Evolutionary conservation across 805 yeast genomes (phyloP).

Genomic region (Candida bentonensis): DNA sequence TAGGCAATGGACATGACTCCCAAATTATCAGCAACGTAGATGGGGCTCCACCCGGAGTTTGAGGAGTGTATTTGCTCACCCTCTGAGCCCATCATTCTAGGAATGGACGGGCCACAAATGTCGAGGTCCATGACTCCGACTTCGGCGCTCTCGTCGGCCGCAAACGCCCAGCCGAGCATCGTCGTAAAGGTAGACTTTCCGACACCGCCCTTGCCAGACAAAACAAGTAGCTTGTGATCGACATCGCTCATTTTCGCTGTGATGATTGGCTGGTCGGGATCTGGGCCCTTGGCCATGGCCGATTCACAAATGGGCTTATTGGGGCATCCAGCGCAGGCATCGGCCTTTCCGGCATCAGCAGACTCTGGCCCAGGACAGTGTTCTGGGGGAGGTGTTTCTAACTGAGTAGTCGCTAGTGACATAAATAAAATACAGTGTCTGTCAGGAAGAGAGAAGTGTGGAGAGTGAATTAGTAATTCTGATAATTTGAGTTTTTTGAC

Average conservation of each 20-base stretch:
- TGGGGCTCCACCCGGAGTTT: constrained; percentile 92
- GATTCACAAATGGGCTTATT: constrained; percentile 83
- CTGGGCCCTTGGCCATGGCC: constrained; percentile 67
- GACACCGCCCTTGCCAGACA: constrained; percentile 66
- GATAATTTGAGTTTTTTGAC: no score
- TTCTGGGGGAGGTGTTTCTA: constrained; percentile 69
- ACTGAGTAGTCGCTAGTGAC: no score
- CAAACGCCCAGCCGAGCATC: constrained; percentile 93
- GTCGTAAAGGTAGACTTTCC: constrained; percentile 95
- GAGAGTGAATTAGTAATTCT: no score
- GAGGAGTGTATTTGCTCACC: constrained; percentile 81
- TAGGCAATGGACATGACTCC: constrained; percentile 94
- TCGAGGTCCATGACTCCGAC: constrained; percentile 96
- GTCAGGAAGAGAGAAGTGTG: no score
- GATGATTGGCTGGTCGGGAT: constrained; percentile 76
- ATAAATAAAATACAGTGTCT: no score
- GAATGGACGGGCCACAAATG: constrained; percentile 95
- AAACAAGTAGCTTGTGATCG: constrained; percentile 65
- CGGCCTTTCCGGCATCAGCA: constrained; percentile 84
- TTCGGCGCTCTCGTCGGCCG: constrained; percentile 59
- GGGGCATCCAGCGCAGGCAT: constrained; percentile 91
- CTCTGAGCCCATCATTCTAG: constrained; percentile 84
- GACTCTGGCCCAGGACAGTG: constrained; percentile 99
- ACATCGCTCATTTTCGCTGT: constrained; percentile 47
- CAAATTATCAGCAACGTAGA: constrained; percentile 84